Evolutionary conservation across 2,329 filamentous ascomycete species (phyloP).

Genomic region (Hypoxylon sp.): DNA sequence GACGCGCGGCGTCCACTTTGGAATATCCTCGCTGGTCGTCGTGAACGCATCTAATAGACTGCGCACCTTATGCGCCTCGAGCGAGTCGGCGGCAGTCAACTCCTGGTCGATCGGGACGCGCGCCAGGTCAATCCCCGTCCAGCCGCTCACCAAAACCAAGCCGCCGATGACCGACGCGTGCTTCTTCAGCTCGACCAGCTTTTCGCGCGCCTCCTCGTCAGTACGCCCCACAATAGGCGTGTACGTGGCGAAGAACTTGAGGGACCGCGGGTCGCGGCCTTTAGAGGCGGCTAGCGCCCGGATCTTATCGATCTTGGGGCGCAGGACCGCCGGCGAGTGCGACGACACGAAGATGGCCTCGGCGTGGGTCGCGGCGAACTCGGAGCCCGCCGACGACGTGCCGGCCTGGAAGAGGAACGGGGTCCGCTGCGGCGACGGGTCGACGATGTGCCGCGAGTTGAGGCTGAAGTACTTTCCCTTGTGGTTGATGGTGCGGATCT

Average conservation of each 20-base stretch:
- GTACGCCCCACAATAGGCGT: constrained; percentile 63
- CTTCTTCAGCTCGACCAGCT: constrained; percentile 62
- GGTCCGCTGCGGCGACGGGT: constrained; percentile 68
- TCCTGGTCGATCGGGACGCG: constrained; percentile 68
- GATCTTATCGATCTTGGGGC: constrained; percentile 64
- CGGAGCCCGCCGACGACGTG: constrained; percentile 66
- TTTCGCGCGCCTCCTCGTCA: constrained; percentile 64
- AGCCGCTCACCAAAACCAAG: constrained; percentile 67
- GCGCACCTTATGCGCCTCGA: constrained; percentile 63
- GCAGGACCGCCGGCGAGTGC: constrained; percentile 62
- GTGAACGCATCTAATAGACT: constrained; percentile 63
- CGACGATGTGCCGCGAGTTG: constrained; percentile 59
- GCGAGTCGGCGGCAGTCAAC: constrained; percentile 65
- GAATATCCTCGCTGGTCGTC: constrained; percentile 58
- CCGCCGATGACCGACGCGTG: constrained; percentile 66
- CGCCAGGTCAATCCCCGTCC: constrained; percentile 71
- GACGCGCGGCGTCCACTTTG: constrained; percentile 59
- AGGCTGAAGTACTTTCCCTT: constrained; percentile 66
- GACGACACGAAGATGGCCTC: constrained; percentile 71
- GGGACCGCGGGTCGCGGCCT: constrained; percentile 66
- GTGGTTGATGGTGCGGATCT: constrained; percentile 71
- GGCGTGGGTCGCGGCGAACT: constrained; percentile 68
- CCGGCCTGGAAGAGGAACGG: constrained; percentile 71
- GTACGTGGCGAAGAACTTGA: constrained; percentile 67
- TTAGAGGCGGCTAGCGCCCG: constrained; percentile 61